Evolutionary conservation across 306 rosid species (phyloP), one percentile per base, ranked within the genome.

Genomic region (Sophora flavescens): DNA sequence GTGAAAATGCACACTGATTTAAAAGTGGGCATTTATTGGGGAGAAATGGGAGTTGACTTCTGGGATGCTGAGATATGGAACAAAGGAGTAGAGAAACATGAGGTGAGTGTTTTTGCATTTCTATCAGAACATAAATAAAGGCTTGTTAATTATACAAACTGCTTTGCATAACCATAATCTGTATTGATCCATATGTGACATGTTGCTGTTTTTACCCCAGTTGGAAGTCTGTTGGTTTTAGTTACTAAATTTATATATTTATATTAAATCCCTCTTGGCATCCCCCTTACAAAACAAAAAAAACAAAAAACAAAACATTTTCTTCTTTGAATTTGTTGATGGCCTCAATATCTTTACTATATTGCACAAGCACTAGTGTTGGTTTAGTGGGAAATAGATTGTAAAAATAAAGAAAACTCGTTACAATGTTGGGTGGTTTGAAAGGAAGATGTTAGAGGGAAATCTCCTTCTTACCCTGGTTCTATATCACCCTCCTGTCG

Each of bases 1-100:
- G n/a, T n/a, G n/a, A n/a, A n/a, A n/a, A n/a, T n/a, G n/a, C n/a
- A n/a, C n/a, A n/a, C n/a, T n/a, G n/a, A n/a, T n/a, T n/a, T n/a
- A n/a, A n/a, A n/a, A n/a, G n/a, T n/a, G n/a, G n/a, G n/a, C n/a
- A n/a, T n/a, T n/a, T n/a, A n/a, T n/a, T n/a, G n/a, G n/a, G n/a
- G n/a, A n/a, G n/a, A n/a, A n/a, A n/a, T n/a, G n/a, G n/a, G n/a
- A n/a, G n/a, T n/a, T n/a, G n/a, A n/a, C n/a, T n/a, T n/a, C n/a
- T n/a, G n/a, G n/a, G n/a, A n/a, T n/a, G 83, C 22, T 63, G 80
- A 76, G 4, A 30, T 10, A 3, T 94, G 98, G 97, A 76, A 79
- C 51, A 8, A 33, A 63, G 85, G 91, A 85, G 52, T 74, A 1
- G 87, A 73, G 14, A 83, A 90, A 59, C 33, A 85, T 7, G 97